These are phyloP conservation scores for Pedinophyceae sp. DNA, from an alignment of 139 green algal genomes.

Conservation along the genomic window DNA sequence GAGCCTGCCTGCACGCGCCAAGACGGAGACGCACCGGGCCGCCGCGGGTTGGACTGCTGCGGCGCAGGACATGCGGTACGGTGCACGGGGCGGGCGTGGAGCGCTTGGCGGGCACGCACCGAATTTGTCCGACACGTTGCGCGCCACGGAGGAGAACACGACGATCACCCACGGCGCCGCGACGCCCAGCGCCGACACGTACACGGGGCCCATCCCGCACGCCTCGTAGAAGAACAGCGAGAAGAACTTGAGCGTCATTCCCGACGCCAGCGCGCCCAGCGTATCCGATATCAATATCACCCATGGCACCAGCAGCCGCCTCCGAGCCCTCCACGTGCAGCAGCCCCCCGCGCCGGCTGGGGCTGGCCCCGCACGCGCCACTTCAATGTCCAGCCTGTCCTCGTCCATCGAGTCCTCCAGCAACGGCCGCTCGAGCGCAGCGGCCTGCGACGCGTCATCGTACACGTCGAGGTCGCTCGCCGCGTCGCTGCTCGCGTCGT, in stretches of 20 bases:
- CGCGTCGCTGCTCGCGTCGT: too few relatives aligned
- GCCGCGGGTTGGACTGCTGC: background rate
- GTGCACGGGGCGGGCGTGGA: background rate
- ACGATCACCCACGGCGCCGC: background rate
- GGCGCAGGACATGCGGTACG: background rate
- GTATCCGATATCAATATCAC: background rate
- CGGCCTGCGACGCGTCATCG: too few relatives aligned
- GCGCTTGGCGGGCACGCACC: too few relatives aligned
- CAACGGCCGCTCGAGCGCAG: too few relatives aligned
- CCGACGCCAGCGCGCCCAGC: constrained; percentile 1
- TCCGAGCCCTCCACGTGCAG: too few relatives aligned
- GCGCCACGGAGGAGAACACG: background rate
- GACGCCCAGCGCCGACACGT: background rate
- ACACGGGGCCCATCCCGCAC: background rate
- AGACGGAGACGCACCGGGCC: background rate
- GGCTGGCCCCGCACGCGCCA: too few relatives aligned
- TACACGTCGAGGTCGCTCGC: too few relatives aligned
- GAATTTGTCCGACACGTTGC: background rate
- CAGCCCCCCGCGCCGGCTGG: too few relatives aligned
- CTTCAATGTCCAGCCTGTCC: too few relatives aligned
- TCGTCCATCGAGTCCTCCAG: too few relatives aligned
- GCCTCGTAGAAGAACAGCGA: background rate
- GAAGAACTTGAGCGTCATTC: constrained; percentile 1
- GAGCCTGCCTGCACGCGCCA: background rate
- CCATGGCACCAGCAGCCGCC: background rate